Conservation (phyloP, 495 filamentous ascomycete genomes). For the Talaromyces trachyspermus region DNA sequence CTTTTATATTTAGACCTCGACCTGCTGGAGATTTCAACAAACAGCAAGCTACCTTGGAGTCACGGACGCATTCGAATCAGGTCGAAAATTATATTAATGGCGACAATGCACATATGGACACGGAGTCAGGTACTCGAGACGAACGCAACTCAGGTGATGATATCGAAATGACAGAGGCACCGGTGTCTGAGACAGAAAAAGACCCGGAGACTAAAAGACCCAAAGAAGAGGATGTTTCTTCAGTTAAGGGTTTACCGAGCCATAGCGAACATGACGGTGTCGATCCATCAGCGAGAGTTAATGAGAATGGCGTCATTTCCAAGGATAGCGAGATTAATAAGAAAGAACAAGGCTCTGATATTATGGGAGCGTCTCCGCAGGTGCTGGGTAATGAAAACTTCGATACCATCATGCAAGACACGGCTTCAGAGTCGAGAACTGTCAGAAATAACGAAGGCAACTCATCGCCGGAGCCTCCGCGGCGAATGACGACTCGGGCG, state of each 20-base stretch:
- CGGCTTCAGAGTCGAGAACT: neutral
- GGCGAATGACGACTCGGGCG: constrained; percentile 64
- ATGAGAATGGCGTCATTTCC: no score
- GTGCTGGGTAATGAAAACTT: neutral
- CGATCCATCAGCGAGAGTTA: constrained; percentile 11
- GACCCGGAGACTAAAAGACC: constrained; percentile 17
- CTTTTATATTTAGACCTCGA: constrained; percentile 35
- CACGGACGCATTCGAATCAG: neutral
- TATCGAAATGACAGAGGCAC: constrained; percentile 39
- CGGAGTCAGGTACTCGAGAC: neutral
- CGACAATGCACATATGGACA: neutral
- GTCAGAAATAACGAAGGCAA: neutral
- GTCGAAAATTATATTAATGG: neutral
- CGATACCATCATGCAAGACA: neutral
- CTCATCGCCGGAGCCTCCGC: constrained; percentile 38
- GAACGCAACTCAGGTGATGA: constrained; percentile 20
- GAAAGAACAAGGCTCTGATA: neutral
- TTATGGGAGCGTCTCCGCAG: neutral
- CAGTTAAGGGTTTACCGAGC: constrained; percentile 30
- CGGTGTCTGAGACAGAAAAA: constrained; percentile 9
- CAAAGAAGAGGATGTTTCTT: constrained; percentile 36
- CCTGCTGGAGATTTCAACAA: constrained; percentile 13
- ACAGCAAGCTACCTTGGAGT: neutral
- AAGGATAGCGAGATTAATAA: neutral
- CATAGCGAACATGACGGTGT: constrained; percentile 19